Evolutionary conservation across 78 protist species (phyloP).

Genomic region (Dictyostelium intermedium): DNA sequence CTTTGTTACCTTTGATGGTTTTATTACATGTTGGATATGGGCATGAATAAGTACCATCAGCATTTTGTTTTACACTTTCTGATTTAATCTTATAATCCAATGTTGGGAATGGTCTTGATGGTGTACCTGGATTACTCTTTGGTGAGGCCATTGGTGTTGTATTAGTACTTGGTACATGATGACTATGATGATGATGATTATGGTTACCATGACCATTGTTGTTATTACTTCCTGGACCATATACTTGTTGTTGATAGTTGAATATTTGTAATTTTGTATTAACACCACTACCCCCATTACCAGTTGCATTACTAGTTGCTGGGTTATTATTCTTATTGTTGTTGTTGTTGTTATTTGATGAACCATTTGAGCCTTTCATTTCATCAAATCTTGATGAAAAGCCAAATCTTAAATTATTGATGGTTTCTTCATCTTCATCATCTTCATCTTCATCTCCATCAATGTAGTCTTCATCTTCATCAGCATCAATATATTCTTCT

Average conservation of each 20-base stretch:
- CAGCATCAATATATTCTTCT: not conserved
- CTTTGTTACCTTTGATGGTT: slow-evolving; percentile 73
- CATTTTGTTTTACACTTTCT: slow-evolving; percentile 57
- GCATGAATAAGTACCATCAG: slow-evolving; percentile 68
- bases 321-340: not conserved
- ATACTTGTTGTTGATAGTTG: slow-evolving; percentile 1
- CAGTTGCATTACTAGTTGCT: not conserved
- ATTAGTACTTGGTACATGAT: slow-evolving; percentile 6
- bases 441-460: not conserved
- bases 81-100: slow-evolving; percentile 57
- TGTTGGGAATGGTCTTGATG: slow-evolving; percentile 70
- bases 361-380: not conserved
- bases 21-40: slow-evolving; percentile 67
- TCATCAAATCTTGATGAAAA: slow-evolving; percentile 25
- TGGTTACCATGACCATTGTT: not conserved
- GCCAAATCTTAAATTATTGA: not conserved
- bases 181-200: not conserved
- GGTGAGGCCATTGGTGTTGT: slow-evolving; percentile 42
- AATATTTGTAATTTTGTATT: not conserved
- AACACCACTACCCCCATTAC: not conserved
- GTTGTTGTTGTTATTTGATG: not conserved
- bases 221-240: not conserved
- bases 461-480: not conserved
- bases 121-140: slow-evolving; percentile 56
- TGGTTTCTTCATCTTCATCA: not conserved